phyloP scores from a whole-genome alignment of 257 asterid species.

The Penstemon barbatus region DNA sequence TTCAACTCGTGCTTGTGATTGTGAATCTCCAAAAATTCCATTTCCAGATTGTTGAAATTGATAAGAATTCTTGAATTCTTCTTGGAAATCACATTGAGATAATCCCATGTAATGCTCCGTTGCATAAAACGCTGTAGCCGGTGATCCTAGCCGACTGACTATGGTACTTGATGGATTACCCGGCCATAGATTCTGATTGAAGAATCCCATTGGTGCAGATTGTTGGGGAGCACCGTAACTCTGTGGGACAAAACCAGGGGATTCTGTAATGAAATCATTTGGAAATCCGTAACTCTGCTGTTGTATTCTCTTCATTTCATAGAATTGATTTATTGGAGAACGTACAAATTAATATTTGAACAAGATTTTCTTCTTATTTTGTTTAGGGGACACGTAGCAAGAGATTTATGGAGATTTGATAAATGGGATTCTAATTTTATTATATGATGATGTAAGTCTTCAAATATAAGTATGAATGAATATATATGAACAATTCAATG shows the following conservation, averaged over 20 bases:
- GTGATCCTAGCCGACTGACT: constrained; percentile 62
- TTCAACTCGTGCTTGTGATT: constrained; percentile 26
- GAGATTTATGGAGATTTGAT: background rate
- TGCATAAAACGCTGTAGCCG: constrained; percentile 51
- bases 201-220: constrained; percentile 30
- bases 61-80: constrained; percentile 37
- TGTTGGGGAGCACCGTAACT: constrained; percentile 34
- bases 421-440: constrained; percentile 20
- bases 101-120: constrained; percentile 55
- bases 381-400: constrained; percentile 22
- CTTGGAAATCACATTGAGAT: constrained; percentile 39
- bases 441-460: constrained; percentile 49
- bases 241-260: constrained; percentile 33
- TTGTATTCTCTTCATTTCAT: constrained; percentile 46
- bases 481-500: constrained; percentile 38
- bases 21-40: constrained; percentile 33
- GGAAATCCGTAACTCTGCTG: constrained; percentile 39
- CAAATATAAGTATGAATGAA: constrained; percentile 40
- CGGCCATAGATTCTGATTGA: constrained; percentile 39
- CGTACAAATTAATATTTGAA: constrained; percentile 6
- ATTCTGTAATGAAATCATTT: constrained; percentile 35
- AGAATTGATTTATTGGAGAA: background rate
- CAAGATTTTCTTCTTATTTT: constrained; percentile 19
- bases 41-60: constrained; percentile 33
- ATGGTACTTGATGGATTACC: constrained; percentile 40